Evolutionary conservation across 495 filamentous ascomycete species (phyloP).

Genomic region (Penicillium subrubescens): DNA sequence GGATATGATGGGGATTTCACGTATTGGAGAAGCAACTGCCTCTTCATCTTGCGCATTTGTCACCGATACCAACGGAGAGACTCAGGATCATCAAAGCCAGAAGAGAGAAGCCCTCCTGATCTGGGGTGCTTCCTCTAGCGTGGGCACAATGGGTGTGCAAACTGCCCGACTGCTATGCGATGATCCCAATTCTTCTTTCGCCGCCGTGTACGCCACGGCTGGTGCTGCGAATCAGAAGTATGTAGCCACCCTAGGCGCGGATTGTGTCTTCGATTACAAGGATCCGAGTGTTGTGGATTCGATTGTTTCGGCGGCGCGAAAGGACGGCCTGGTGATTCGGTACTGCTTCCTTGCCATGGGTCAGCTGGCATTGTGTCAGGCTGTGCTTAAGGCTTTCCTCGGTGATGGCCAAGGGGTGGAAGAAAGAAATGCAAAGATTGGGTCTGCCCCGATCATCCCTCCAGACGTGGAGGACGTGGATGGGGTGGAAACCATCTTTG

Average conservation of each 20-base stretch:
- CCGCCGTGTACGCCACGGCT: conserved; percentile 50
- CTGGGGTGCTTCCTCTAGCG: conserved; percentile 52
- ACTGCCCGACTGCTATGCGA: conserved; percentile 37
- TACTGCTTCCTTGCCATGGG: conserved; percentile 46
- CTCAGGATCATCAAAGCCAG: background rate
- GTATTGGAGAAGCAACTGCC: conserved; percentile 18
- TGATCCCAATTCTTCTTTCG: conserved; percentile 32
- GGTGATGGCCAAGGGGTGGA: conserved; percentile 13
- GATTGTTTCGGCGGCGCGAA: conserved; percentile 44
- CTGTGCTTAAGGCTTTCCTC: conserved; percentile 40
- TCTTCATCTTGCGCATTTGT: conserved; percentile 6
- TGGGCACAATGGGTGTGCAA: conserved; percentile 50
- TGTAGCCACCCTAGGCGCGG: conserved; percentile 49
- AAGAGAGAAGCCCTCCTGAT: conserved; percentile 41
- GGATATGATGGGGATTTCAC: conserved; percentile 35
- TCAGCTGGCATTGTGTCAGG: conserved; percentile 35
- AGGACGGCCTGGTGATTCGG: conserved; percentile 42
- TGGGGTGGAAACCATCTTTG: conserved; percentile 45
- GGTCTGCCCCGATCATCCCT: conserved; percentile 35
- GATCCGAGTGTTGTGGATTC: conserved; percentile 41
- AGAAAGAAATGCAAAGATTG: conserved; percentile 37
- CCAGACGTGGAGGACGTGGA: conserved; percentile 32
- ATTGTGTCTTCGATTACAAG: conserved; percentile 54
- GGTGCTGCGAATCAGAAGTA: conserved; percentile 46
- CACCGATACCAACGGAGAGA: background rate